phyloP scores from a whole-genome alignment of 1,284 basidiomycete species.

The Apiotrichum laibachii region DNA sequence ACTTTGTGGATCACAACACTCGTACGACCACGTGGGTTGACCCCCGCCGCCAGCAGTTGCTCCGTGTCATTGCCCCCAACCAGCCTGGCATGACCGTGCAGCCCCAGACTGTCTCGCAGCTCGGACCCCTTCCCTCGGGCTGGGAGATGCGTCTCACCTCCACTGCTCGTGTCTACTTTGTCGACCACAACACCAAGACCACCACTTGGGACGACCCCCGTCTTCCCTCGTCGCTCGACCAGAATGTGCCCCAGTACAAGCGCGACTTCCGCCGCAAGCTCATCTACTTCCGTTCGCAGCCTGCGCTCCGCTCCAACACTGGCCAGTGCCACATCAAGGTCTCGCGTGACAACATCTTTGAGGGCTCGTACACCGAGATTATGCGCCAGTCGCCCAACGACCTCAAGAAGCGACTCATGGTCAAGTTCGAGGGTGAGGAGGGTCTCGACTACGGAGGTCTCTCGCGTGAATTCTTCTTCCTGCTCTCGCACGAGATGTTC shows the following conservation, averaged over 20 bases:
- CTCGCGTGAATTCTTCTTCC: constrained; percentile 99
- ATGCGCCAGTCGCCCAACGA: constrained; percentile 90
- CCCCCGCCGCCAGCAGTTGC: constrained; percentile 81
- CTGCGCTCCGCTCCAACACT: constrained; percentile 79
- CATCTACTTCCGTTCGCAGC: constrained; percentile 98
- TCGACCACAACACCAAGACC: constrained; percentile 89
- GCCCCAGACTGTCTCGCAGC: constrained; percentile 77
- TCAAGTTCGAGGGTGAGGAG: constrained; percentile 98
- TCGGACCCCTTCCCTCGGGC: constrained; percentile 91
- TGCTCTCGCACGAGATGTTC: constrained; percentile 97
- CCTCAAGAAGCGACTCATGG: constrained; percentile 94
- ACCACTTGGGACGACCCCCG: constrained; percentile 96
- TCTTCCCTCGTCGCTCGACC: constrained; percentile 64
- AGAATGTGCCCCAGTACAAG: constrained; percentile 98
- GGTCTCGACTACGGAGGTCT: constrained; percentile 97
- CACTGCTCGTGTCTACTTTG: constrained; percentile 91
- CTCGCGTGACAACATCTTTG: constrained; percentile 86
- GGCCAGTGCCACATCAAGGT: constrained; percentile 98
- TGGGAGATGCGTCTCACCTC: constrained; percentile 97
- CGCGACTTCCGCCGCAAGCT: constrained; percentile 97
- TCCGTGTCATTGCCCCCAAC: constrained; percentile 80
- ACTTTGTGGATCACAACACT: constrained; percentile 95
- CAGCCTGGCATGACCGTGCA: constrained; percentile 73
- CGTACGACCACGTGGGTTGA: constrained; percentile 98
- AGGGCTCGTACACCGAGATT: constrained; percentile 93